A percentile compares a stretch with the other conserved stretches of the same genome.
phyloP scores from a whole-genome alignment of 768 basidiomycete species.

The Serendipita indica region DNA sequence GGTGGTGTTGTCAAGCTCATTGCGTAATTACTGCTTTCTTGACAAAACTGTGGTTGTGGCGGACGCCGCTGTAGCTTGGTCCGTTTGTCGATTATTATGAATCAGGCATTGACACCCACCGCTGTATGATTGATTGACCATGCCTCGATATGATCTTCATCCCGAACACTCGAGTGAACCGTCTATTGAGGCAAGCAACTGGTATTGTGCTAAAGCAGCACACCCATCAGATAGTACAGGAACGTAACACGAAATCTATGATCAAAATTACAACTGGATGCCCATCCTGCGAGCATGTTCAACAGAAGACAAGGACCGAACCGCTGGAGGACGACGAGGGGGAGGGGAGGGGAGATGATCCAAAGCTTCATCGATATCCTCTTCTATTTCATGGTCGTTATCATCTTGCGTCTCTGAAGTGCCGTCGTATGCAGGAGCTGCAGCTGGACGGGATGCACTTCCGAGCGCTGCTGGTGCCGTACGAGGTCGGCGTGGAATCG shows the following conservation, averaged over 20 bases:
- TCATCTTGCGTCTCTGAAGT: not conserved
- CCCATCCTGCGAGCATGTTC: not conserved
- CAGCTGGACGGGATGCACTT: not conserved
- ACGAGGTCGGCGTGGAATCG: not conserved
- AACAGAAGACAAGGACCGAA: not conserved
- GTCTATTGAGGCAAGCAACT: no score
- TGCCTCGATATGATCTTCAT: no score
- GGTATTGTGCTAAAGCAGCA: no score
- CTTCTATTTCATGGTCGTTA: not conserved
- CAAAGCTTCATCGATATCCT: not conserved
- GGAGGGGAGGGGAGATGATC: slow-evolving; percentile 1
- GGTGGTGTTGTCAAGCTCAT: slow-evolving; percentile 88
- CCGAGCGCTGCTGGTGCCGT: not conserved
- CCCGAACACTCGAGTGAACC: no score
- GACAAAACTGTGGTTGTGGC: no score
- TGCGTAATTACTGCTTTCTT: slow-evolving; percentile 38
- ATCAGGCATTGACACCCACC: no score
- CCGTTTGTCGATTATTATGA: no score
- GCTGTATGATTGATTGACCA: no score
- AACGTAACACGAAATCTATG: no score
- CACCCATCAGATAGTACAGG: no score
- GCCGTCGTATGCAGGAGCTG: not conserved
- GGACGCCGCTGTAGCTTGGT: not conserved
- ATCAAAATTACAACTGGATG: not conserved
- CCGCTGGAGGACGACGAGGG: not conserved